A percentile compares a stretch with the other conserved stretches of the same genome.
Conservation (phyloP, 2,329 filamentous ascomycete species). For the Fusarium cicatricum region DNA sequence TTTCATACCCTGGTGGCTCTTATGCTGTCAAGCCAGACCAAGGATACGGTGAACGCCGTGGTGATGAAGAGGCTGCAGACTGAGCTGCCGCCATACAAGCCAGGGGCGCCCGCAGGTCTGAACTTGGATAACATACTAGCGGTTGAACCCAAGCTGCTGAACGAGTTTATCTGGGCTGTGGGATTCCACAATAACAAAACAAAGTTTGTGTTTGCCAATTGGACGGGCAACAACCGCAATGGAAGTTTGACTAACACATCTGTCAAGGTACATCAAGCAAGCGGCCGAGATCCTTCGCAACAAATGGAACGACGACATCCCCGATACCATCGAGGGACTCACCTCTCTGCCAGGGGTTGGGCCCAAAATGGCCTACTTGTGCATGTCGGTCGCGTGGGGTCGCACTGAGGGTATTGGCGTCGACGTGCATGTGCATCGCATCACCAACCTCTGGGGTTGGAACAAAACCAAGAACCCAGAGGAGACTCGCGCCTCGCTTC, state of each 20-base stretch:
- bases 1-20: slow-evolving; percentile 88
- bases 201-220: slow-evolving; percentile 50
- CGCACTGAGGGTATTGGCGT: slow-evolving; percentile 82
- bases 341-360: slow-evolving; percentile 85
- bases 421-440: slow-evolving; percentile 93
- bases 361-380: slow-evolving; percentile 94
- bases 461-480: slow-evolving; percentile 83
- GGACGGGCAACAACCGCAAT: background rate
- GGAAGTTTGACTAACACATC: slow-evolving; percentile 24
- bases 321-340: slow-evolving; percentile 77
- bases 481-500: slow-evolving; percentile 77
- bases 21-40: slow-evolving; percentile 93
- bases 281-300: slow-evolving; percentile 77
- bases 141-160: slow-evolving; percentile 70
- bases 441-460: slow-evolving; percentile 96
- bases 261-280: slow-evolving; percentile 70
- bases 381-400: slow-evolving; percentile 76
- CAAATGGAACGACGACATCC: slow-evolving; percentile 78
- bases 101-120: slow-evolving; percentile 61
- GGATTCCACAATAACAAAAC: slow-evolving; percentile 98
- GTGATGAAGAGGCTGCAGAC: slow-evolving; percentile 83
- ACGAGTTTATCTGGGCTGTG: slow-evolving; percentile 81
- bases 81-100: slow-evolving; percentile 66
- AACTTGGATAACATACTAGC: slow-evolving; percentile 81
- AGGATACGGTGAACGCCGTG: slow-evolving; percentile 87